phyloP scores from a whole-genome alignment of 805 yeast species.

The Jamesozyma rosinii region DNA sequence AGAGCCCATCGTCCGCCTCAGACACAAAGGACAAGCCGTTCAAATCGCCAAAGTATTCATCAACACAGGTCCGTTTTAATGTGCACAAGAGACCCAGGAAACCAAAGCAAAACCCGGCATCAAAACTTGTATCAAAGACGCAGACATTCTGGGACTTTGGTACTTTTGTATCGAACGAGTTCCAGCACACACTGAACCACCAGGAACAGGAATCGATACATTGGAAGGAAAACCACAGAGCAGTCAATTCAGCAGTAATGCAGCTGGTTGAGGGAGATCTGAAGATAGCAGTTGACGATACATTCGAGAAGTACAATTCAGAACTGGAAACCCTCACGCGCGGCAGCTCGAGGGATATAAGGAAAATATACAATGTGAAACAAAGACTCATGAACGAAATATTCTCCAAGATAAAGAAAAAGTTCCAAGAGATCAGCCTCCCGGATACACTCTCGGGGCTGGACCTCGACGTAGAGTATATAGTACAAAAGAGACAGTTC shows the following conservation, averaged over 20 bases:
- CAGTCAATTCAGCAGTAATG: constrained; percentile 13
- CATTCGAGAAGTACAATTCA: constrained; percentile 15
- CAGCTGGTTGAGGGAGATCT: constrained; percentile 21
- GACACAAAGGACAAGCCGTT: not conserved
- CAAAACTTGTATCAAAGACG: not conserved
- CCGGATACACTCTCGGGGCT: constrained; percentile 19
- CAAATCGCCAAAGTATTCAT: not conserved
- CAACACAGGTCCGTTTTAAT: not conserved
- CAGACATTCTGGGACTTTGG: constrained; percentile 23
- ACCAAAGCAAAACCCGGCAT: not conserved
- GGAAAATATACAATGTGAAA: constrained; percentile 14
- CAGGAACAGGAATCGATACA: constrained; percentile 4
- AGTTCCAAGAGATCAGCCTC: constrained; percentile 16
- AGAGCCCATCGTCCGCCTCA: constrained; percentile 1
- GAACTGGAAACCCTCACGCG: constrained; percentile 14
- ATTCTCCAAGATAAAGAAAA: constrained; percentile 16
- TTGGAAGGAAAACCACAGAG: constrained; percentile 20
- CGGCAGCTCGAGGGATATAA: constrained; percentile 9
- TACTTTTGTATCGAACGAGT: constrained; percentile 14
- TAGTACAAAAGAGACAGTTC: constrained; percentile 24
- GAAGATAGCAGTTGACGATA: constrained; percentile 16
- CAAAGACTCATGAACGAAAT: constrained; percentile 19
- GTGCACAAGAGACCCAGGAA: not conserved
- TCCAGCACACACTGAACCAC: constrained; percentile 14
- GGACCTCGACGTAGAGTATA: constrained; percentile 26